Evolutionary conservation across 2,329 filamentous ascomycete species (phyloP).

Genomic region (Lomentospora prolificans): DNA sequence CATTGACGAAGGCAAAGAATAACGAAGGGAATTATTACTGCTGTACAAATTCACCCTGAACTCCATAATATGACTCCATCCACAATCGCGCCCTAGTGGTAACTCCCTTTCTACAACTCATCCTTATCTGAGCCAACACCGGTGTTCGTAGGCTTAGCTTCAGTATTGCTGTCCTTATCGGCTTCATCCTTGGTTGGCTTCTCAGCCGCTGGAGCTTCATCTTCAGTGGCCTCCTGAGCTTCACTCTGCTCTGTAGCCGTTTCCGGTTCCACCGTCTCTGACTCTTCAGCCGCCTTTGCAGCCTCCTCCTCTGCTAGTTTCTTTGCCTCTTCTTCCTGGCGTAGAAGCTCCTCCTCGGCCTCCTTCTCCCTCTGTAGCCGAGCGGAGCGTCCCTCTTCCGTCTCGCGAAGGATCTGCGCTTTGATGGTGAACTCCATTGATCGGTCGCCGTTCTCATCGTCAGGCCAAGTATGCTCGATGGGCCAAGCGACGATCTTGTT

Average conservation of each 20-base stretch:
- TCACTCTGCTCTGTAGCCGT: background rate
- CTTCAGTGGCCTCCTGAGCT: background rate
- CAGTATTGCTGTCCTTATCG: background rate
- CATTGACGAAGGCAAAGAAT: too few relatives aligned
- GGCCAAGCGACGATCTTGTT: conserved; percentile 21
- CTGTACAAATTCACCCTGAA: background rate
- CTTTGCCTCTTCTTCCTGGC: conserved; percentile 6
- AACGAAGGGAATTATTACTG: too few relatives aligned
- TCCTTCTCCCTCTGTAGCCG: conserved; percentile 11
- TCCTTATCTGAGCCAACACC: background rate
- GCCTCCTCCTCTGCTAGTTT: background rate
- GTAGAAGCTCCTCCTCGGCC: conserved; percentile 2
- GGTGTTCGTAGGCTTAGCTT: background rate
- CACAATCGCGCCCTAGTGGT: background rate
- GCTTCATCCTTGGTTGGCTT: background rate
- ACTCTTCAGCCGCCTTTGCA: background rate
- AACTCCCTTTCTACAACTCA: background rate
- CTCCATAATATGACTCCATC: background rate
- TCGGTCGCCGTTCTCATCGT: conserved; percentile 15
- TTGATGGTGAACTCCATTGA: conserved; percentile 21
- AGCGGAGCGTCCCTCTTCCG: conserved; percentile 16
- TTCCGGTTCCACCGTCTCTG: background rate
- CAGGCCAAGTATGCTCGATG: conserved; percentile 18
- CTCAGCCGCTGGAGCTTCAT: background rate
- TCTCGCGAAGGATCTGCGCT: conserved; percentile 19